Evolutionary conservation across 2,329 filamentous ascomycete species (phyloP).

Genomic region (Colletotrichum melonis): DNA sequence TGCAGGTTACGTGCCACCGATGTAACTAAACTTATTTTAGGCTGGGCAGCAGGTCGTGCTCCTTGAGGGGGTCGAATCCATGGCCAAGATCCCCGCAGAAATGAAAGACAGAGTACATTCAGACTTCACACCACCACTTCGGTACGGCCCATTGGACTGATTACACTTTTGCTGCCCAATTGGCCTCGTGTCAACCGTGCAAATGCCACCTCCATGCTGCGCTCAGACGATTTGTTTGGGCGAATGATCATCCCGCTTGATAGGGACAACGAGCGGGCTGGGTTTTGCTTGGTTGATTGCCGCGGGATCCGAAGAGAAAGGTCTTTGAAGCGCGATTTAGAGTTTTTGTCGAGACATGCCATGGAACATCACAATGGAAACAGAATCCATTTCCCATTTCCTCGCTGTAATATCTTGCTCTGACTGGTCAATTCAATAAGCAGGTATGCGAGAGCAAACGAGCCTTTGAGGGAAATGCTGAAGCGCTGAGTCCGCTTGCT

Average conservation of each 20-base stretch:
- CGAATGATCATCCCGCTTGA: neutral
- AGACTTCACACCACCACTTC: slow-evolving; percentile 11
- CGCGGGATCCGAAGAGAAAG: neutral
- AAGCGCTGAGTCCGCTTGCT: too few relatives aligned
- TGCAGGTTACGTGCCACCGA: too few relatives aligned
- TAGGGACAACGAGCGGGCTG: neutral
- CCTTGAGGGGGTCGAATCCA: slow-evolving; percentile 21
- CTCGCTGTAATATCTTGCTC: too few relatives aligned
- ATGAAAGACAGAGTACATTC: slow-evolving; percentile 30
- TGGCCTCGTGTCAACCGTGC: neutral
- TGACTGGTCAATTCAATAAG: too few relatives aligned
- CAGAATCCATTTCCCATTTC: neutral
- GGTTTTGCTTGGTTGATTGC: neutral
- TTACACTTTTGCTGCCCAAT: neutral
- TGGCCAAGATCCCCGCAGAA: slow-evolving; percentile 21
- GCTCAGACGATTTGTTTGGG: neutral
- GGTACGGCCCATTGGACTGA: slow-evolving; percentile 23
- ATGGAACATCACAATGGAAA: neutral
- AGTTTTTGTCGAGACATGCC: neutral
- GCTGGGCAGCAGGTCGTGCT: slow-evolving; percentile 25
- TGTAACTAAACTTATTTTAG: neutral
- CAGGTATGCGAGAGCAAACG: too few relatives aligned
- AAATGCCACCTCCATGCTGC: neutral
- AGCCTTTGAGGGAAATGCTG: too few relatives aligned
- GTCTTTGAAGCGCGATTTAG: neutral